These are phyloP conservation scores for Cordyceps cateniannulata DNA, from an alignment of 2,329 filamentous ascomycete species.

Conservation along the genomic window DNA sequence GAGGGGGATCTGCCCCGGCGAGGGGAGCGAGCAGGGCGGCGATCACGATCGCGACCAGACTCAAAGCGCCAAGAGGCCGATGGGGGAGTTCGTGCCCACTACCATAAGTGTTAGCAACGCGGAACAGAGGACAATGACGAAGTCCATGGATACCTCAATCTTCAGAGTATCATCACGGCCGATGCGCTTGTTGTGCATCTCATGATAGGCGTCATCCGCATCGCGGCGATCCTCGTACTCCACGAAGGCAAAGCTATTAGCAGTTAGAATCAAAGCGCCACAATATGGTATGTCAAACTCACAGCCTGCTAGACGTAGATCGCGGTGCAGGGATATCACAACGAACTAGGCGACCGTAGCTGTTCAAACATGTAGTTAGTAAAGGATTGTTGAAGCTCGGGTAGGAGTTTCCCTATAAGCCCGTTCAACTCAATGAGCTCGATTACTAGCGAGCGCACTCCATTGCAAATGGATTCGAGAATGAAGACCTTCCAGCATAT, in stretches of 20 bases:
- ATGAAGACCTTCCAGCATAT: not conserved
- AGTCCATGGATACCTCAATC: conserved; percentile 70
- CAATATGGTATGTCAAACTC: conserved; percentile 39
- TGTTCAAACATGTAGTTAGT: conserved; percentile 43
- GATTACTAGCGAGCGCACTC: conserved; percentile 4
- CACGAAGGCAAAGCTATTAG: conserved; percentile 81
- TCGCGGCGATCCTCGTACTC: conserved; percentile 98
- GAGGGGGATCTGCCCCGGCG: conserved; percentile 69
- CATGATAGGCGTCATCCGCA: conserved; percentile 97
- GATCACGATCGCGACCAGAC: conserved; percentile 73
- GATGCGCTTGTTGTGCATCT: conserved; percentile 99
- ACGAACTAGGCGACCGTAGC: conserved; percentile 94
- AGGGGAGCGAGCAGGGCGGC: conserved; percentile 55
- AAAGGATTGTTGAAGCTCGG: conserved; percentile 28
- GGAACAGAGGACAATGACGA: not conserved
- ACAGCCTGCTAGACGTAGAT: conserved; percentile 92
- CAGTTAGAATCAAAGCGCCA: not conserved
- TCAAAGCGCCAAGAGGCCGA: conserved; percentile 99
- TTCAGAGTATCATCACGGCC: conserved; percentile 93
- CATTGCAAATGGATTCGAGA: not conserved
- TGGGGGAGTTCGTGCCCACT: conserved; percentile 98
- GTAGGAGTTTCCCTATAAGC: not conserved
- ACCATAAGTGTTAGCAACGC: conserved; percentile 12
- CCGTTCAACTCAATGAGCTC: conserved; percentile 7
- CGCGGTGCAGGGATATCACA: conserved; percentile 97